A percentile compares a stretch with the other conserved stretches of the same genome.
These are phyloP conservation scores for Tirmania nivea DNA, from an alignment of 495 filamentous ascomycete species.

Conservation along the genomic window DNA sequence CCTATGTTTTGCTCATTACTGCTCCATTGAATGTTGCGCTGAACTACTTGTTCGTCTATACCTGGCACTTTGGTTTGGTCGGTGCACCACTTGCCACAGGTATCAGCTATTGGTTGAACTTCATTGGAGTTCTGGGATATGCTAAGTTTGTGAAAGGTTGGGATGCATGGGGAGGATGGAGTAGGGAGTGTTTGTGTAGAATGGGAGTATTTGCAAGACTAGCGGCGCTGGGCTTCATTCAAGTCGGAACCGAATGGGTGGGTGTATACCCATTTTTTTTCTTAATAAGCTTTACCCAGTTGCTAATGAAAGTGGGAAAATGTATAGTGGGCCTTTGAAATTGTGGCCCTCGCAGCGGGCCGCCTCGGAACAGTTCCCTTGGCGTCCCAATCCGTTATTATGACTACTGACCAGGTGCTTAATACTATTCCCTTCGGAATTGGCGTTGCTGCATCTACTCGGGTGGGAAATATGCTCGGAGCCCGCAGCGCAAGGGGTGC, in stretches of 20 bases:
- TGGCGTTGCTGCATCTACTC: constrained; percentile 59
- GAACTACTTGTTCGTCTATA: constrained; percentile 52
- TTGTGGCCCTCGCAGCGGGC: constrained; percentile 77
- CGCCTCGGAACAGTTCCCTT: constrained; percentile 62
- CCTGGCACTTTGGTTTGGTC: constrained; percentile 37
- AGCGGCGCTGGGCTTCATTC: constrained; percentile 58
- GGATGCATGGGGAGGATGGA: constrained; percentile 74
- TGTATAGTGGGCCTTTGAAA: constrained; percentile 63
- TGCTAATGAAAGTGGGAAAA: background rate
- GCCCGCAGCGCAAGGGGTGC: constrained; percentile 46
- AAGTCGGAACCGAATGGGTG: constrained; percentile 76
- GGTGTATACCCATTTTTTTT: background rate
- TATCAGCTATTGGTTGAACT: constrained; percentile 59
- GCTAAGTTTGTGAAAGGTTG: constrained; percentile 50
- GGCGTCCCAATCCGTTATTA: constrained; percentile 78
- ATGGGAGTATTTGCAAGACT: constrained; percentile 54
- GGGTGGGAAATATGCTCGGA: constrained; percentile 69
- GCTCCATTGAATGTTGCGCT: constrained; percentile 44
- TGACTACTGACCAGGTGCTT: constrained; percentile 83
- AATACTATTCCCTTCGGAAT: constrained; percentile 86
- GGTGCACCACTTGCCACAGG: constrained; percentile 70
- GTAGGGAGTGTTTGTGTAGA: constrained; percentile 38
- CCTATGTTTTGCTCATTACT: constrained; percentile 41
- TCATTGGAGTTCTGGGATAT: constrained; percentile 56
- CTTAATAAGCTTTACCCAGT: background rate